A percentile compares a stretch with the other conserved stretches of the same genome.
Evolutionary conservation across 768 basidiomycete genomes (phyloP).

Genomic region (Lentinus brumalis): DNA sequence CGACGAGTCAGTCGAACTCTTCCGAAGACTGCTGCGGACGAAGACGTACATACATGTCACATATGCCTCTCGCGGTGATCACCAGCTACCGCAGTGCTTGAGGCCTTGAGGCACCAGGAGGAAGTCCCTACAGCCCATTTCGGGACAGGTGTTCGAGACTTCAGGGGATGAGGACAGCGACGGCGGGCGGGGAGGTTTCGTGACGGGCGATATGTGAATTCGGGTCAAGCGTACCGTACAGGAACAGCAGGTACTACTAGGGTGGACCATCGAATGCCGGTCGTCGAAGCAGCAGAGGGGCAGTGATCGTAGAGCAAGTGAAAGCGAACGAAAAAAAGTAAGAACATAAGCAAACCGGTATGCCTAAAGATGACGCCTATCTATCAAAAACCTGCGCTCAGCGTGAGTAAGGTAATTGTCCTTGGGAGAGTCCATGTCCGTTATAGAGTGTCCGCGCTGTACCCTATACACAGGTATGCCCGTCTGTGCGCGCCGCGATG

Average conservation of each 20-base stretch:
- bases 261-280: not conserved
- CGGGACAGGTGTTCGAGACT: no score
- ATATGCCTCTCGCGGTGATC: no score
- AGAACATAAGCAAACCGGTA: not conserved
- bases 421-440: not conserved
- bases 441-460: not conserved
- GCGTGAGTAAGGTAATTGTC: not conserved
- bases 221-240: not conserved
- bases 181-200: not conserved
- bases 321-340: not conserved
- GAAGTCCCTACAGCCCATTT: no score
- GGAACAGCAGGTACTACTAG: not conserved
- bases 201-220: not conserved
- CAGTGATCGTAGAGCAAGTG: conserved; percentile 3
- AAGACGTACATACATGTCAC: no score
- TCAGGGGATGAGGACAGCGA: not conserved
- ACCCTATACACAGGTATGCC: not conserved
- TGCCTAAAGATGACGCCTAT: not conserved
- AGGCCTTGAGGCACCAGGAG: no score
- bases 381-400: conserved; percentile 6
- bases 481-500: not conserved
- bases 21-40: no score
- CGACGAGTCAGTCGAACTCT: no score
- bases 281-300: conserved; percentile 1
- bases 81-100: no score